phyloP scores from a whole-genome alignment of 768 basidiomycete species.

The Podaxis sp. region DNA sequence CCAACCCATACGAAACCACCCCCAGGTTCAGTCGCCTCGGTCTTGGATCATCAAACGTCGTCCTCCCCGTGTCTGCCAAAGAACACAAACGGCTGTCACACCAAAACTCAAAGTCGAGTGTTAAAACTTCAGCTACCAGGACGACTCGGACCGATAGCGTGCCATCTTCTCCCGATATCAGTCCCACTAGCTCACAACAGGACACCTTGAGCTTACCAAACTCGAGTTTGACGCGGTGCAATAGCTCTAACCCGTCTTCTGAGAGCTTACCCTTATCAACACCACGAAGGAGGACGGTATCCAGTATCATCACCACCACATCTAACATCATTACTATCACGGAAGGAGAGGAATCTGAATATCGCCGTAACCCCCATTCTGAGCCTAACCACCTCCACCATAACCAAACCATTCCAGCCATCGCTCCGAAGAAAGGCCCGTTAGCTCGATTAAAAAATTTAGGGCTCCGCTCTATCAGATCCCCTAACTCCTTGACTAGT shows the following conservation, averaged over 20 bases:
- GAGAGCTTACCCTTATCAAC: neutral
- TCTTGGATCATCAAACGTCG: constrained; percentile 31
- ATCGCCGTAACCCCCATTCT: neutral
- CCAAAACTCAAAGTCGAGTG: neutral
- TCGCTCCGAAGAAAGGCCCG: neutral
- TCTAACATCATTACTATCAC: neutral
- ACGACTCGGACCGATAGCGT: neutral
- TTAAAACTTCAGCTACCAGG: neutral
- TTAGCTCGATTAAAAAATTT: neutral
- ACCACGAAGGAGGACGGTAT: neutral
- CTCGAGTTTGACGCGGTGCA: neutral
- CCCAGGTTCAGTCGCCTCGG: constrained; percentile 43
- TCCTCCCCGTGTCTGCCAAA: constrained; percentile 42
- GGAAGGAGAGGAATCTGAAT: neutral
- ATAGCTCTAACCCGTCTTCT: neutral
- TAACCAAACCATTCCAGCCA: neutral
- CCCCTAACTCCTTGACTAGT: neutral
- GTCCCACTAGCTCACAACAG: neutral
- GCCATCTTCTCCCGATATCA: neutral
- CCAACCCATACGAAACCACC: constrained; percentile 32
- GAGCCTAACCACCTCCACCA: neutral
- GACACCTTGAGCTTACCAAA: neutral
- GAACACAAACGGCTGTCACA: constrained; percentile 22
- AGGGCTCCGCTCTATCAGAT: constrained; percentile 6
- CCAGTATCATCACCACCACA: neutral